A percentile compares a stretch with the other conserved stretches of the same genome.
These are phyloP conservation scores for Yueomyces sp. DNA, from an alignment of 805 yeast genomes.

Conservation along the genomic window DNA sequence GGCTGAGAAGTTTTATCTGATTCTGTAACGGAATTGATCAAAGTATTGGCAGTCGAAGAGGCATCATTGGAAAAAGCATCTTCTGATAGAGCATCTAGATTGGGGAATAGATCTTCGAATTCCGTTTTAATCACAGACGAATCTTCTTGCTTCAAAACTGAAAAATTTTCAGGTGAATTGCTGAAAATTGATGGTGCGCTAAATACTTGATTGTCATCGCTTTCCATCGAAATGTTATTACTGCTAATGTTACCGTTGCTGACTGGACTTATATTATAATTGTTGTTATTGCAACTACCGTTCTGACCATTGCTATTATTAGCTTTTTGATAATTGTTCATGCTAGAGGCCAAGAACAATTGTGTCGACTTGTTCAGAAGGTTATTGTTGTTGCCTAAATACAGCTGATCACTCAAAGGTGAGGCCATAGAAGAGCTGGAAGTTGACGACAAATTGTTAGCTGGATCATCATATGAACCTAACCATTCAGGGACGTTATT, in stretches of 20 bases:
- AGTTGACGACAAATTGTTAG: constrained; percentile 13
- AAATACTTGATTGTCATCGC: background rate
- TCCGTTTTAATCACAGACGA: background rate
- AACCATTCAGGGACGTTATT: constrained; percentile 10
- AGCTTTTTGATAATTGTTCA: background rate
- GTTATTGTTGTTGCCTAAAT: background rate
- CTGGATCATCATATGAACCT: constrained; percentile 13
- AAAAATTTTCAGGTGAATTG: background rate
- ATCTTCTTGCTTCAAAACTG: constrained; percentile 1
- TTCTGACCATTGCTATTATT: background rate
- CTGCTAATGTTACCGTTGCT: background rate
- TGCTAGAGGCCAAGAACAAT: background rate
- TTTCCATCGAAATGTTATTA: too few species aligned
- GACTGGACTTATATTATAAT: background rate
- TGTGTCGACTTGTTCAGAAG: background rate
- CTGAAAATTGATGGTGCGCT: background rate
- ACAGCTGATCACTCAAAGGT: constrained; percentile 5
- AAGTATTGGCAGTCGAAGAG: background rate
- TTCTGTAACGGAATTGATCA: background rate
- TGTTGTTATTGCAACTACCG: background rate
- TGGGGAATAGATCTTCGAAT: background rate
- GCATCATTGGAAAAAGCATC: background rate
- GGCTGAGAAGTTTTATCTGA: background rate
- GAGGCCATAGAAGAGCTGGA: constrained; percentile 13
- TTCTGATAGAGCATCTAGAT: background rate